Conservation (phyloP, 2,329 filamentous ascomycete genomes). For the Pseudogymnoascus sp. region DNA sequence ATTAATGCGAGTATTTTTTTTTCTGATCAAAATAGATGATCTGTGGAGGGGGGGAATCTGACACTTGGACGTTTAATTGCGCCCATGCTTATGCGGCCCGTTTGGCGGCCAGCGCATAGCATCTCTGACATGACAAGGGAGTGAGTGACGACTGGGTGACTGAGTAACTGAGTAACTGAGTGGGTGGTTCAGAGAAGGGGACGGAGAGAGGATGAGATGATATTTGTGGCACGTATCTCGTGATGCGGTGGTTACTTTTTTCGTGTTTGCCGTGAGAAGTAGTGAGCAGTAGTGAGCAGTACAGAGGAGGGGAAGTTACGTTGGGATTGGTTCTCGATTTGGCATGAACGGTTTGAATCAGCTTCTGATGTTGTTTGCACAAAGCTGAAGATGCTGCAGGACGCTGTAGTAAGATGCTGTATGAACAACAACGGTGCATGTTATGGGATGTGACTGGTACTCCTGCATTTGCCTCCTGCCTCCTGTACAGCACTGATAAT, state of each 20-base stretch:
- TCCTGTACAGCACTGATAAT: neutral
- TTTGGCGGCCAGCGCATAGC: slow-evolving; percentile 6
- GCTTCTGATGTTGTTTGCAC: slow-evolving; percentile 5
- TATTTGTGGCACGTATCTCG: slow-evolving; percentile 9
- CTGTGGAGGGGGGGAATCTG: neutral
- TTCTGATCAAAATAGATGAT: neutral
- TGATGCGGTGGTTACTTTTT: neutral
- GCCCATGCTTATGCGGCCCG: neutral
- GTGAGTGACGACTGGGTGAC: neutral
- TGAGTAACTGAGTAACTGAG: neutral
- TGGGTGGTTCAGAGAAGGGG: neutral
- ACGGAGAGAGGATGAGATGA: neutral
- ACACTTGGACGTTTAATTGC: neutral
- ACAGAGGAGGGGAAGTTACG: neutral
- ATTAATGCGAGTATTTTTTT: neutral
- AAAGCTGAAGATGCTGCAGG: slow-evolving; percentile 7
- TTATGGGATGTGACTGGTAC: slow-evolving; percentile 6
- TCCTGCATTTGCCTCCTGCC: neutral
- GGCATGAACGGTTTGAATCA: neutral
- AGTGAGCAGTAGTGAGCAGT: neutral
- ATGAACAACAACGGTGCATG: slow-evolving; percentile 9
- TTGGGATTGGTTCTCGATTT: neutral
- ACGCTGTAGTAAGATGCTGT: slow-evolving; percentile 1
- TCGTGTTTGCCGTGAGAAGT: neutral
- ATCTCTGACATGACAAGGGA: neutral